Evolutionary conservation across 163 green algal species (phyloP).

Genomic region (Prototheca wickerhamii): DNA sequence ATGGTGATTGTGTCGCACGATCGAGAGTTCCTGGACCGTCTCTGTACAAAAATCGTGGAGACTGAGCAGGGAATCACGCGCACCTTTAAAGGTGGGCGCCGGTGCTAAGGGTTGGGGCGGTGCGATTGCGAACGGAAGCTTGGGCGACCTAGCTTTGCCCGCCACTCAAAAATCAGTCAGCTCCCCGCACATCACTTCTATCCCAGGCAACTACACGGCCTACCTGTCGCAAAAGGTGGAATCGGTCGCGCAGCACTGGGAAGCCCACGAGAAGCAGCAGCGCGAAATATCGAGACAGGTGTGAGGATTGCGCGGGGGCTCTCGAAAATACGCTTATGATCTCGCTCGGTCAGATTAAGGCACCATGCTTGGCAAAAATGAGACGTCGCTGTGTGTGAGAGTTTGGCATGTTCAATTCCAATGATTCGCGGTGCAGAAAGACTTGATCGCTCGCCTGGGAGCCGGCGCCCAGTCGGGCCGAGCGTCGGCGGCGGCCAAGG

Average conservation of each 20-base stretch:
- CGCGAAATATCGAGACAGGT: slow-evolving; percentile 89
- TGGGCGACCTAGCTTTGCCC: too few species aligned
- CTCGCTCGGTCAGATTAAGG: too few species aligned
- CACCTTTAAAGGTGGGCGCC: slow-evolving; percentile 55
- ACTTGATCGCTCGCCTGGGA: slow-evolving; percentile 76
- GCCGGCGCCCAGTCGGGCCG: slow-evolving; percentile 73
- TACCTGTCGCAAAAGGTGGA: slow-evolving; percentile 64
- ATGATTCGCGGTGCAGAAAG: slow-evolving; percentile 38
- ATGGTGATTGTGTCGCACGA: slow-evolving; percentile 98
- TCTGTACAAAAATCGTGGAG: slow-evolving; percentile 93
- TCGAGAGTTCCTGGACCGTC: slow-evolving; percentile 95
- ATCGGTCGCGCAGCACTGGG: slow-evolving; percentile 62
- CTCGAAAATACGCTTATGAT: not conserved
- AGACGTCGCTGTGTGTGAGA: too few species aligned
- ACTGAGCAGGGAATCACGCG: slow-evolving; percentile 79
- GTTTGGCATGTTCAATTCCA: not conserved
- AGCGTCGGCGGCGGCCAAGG: slow-evolving; percentile 70
- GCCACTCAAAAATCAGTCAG: too few species aligned
- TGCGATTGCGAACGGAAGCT: not conserved
- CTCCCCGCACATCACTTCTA: too few species aligned
- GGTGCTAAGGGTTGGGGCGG: not conserved
- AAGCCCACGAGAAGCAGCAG: slow-evolving; percentile 91
- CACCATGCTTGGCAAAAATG: too few species aligned
- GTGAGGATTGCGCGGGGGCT: not conserved
- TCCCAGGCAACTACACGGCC: slow-evolving; percentile 84